Conservation (phyloP, 345 rosid genomes). For the Theobroma cacao region DNA sequence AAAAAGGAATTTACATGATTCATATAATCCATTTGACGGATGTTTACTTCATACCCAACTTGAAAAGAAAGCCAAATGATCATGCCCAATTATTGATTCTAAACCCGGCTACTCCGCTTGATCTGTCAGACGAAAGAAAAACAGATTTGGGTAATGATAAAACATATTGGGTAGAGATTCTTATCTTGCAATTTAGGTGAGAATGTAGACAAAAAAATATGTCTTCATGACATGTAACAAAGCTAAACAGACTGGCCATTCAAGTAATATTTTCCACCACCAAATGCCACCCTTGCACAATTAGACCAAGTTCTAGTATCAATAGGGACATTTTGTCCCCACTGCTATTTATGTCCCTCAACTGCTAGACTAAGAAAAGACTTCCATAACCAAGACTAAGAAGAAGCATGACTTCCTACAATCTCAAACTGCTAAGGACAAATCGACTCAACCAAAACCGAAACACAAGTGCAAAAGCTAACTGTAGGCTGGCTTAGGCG, state of each 20-base stretch:
- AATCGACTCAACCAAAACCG: not conserved
- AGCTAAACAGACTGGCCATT: not conserved
- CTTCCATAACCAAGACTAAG: not conserved
- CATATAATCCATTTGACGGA: not conserved
- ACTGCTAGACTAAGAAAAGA: not conserved
- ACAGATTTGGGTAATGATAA: not conserved
- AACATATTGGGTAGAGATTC: not conserved
- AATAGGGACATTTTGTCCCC: not conserved
- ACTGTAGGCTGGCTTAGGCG: not conserved
- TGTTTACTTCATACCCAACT: not conserved
- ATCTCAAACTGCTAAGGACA: not conserved
- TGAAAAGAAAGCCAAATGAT: not conserved
- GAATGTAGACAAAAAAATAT: not conserved
- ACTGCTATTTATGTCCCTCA: not conserved
- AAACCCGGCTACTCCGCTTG: conserved; percentile 22
- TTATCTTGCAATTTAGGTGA: not conserved
- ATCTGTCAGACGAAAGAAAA: conserved; percentile 23
- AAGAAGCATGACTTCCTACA: not conserved
- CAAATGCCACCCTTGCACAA: not conserved
- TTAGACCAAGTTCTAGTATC: not conserved
- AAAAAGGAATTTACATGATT: not conserved
- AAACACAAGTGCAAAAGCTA: not conserved
- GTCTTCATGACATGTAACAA: not conserved
- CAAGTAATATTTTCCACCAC: not conserved
- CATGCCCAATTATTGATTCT: conserved; percentile 11